phyloP scores from a whole-genome alignment of 495 filamentous ascomycete species.

The Penicillium subrubescens region DNA sequence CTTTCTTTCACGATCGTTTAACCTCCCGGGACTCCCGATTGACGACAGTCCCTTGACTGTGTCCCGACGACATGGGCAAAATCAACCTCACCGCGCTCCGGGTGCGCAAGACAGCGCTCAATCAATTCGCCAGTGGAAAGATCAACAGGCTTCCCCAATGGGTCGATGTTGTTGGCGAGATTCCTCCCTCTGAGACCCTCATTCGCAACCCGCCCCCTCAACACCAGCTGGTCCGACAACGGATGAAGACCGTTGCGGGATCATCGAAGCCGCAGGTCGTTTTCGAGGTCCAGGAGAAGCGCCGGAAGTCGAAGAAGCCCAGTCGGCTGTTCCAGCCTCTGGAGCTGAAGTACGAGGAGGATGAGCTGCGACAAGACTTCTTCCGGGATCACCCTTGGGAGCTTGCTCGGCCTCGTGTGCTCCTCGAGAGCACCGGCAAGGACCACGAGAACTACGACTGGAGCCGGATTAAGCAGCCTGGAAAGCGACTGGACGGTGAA shows the following conservation, averaged over 20 bases:
- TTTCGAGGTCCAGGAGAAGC: slow-evolving; percentile 44
- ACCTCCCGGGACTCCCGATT: not conserved
- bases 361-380: slow-evolving; percentile 76
- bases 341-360: slow-evolving; percentile 79
- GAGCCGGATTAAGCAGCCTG: slow-evolving; percentile 77
- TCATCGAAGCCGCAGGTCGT: slow-evolving; percentile 39
- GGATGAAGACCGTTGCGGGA: slow-evolving; percentile 43
- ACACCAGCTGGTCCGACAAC: slow-evolving; percentile 58
- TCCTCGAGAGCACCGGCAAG: slow-evolving; percentile 84
- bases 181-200: slow-evolving; percentile 80
- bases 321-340: slow-evolving; percentile 81
- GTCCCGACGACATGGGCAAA: slow-evolving; percentile 57
- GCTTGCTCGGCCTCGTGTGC: slow-evolving; percentile 80
- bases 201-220: slow-evolving; percentile 68
- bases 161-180: slow-evolving; percentile 69
- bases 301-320: slow-evolving; percentile 56
- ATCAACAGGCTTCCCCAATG: slow-evolving; percentile 64
- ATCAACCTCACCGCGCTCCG: slow-evolving; percentile 72
- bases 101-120: slow-evolving; percentile 67
- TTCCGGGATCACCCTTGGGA: slow-evolving; percentile 97
- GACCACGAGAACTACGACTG: slow-evolving; percentile 78
- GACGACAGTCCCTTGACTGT: not conserved
- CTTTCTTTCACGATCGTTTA: not conserved
- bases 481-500: slow-evolving; percentile 81
- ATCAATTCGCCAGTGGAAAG: slow-evolving; percentile 55